phyloP scores from a whole-genome alignment of 1,139 yeast genomes.

The Protomyces pachydermus region DNA sequence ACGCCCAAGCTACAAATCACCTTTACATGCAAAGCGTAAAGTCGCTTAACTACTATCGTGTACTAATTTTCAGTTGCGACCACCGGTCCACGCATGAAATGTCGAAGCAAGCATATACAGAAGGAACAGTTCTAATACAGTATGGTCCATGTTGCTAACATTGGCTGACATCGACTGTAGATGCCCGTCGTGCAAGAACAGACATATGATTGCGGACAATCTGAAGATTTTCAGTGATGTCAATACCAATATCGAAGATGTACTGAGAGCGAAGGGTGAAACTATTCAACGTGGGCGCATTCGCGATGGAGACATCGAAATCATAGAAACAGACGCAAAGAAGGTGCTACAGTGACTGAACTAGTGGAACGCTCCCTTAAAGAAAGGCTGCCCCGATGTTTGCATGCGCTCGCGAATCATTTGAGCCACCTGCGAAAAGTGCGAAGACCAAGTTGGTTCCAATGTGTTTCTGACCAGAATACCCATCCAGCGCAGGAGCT shows the following conservation, averaged over 20 bases:
- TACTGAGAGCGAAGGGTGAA: constrained; percentile 73
- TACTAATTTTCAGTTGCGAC: constrained; percentile 46
- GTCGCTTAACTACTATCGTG: background rate
- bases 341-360: no score
- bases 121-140: constrained; percentile 81
- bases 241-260: constrained; percentile 69
- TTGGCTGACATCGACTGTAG: background rate
- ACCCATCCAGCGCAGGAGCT: constrained; percentile 27
- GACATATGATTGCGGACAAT: constrained; percentile 92
- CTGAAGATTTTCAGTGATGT: constrained; percentile 76
- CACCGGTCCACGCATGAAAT: constrained; percentile 80
- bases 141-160: constrained; percentile 61
- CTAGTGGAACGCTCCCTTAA: no score
- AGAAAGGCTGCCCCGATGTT: no score
- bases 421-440: no score
- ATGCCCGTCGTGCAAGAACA: constrained; percentile 49
- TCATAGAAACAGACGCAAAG: constrained; percentile 1
- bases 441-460: no score
- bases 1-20: constrained; percentile 75
- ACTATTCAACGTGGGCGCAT: constrained; percentile 49
- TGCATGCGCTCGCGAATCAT: no score
- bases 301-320: constrained; percentile 28
- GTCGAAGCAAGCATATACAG: constrained; percentile 83
- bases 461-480: background rate
- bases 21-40: constrained; percentile 75